Percentiles rank a stretch among this genome's conserved stretches.
phyloP scores from a whole-genome alignment of 73 alveolate genomes.

The Paramecium sonneborni region DNA sequence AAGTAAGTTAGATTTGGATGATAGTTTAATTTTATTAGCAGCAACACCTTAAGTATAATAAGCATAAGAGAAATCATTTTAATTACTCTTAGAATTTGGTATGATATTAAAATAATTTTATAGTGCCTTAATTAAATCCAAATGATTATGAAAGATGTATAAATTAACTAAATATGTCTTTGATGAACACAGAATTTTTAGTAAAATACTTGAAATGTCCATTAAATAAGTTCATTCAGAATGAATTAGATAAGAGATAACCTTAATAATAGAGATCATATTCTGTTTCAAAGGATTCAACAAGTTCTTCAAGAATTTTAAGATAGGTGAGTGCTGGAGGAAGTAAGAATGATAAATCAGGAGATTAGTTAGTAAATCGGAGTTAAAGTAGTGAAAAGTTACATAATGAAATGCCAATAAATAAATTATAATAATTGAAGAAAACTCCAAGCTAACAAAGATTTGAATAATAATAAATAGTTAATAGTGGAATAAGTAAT shows the following conservation, averaged over 20 bases:
- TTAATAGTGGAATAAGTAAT: background rate
- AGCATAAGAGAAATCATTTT: conserved; percentile 57
- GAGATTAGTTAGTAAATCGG: background rate
- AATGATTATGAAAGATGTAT: conserved; percentile 25
- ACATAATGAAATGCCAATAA: conserved; percentile 61
- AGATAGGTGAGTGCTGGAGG: background rate
- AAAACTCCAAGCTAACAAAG: conserved; percentile 59
- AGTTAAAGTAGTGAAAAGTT: conserved; percentile 51
- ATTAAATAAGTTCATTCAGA: background rate
- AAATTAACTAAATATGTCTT: background rate
- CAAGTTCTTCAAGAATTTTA: conserved; percentile 39
- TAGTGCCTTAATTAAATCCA: conserved; percentile 1
- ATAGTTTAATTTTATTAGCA: conserved; percentile 3
- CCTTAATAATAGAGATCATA: conserved; percentile 41
- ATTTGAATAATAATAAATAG: background rate
- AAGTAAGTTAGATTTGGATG: conserved; percentile 34
- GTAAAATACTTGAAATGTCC: background rate
- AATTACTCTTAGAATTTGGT: conserved; percentile 50
- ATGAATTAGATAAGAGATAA: conserved; percentile 41
- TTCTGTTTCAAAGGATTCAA: conserved; percentile 47
- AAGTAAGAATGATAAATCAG: conserved; percentile 45
- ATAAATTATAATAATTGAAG: conserved; percentile 58
- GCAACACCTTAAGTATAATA: conserved; percentile 40
- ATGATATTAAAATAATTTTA: background rate
- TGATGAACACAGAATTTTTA: conserved; percentile 27